Percentiles rank a stretch among this genome's conserved stretches.
Evolutionary conservation across 2,329 filamentous ascomycete species (phyloP).

Genomic region (Zymoseptoria pseudotritici): DNA sequence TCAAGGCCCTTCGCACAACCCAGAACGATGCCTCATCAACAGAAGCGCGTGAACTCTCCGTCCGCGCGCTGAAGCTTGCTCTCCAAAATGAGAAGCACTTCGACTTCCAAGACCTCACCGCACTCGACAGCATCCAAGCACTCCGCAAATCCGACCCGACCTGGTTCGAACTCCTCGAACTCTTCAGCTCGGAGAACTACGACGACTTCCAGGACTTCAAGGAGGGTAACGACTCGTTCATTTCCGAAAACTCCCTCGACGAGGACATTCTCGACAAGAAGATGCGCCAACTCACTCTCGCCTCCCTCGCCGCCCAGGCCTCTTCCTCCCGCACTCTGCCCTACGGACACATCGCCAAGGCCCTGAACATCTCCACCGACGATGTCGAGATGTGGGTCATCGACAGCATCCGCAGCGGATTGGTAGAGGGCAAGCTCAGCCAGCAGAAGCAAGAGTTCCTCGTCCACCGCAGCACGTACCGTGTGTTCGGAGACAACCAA

Average conservation of each 20-base stretch:
- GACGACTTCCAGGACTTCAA: constrained; percentile 96
- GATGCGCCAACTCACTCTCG: constrained; percentile 90
- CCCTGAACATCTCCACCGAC: constrained; percentile 70
- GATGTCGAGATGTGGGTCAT: constrained; percentile 99
- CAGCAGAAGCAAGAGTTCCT: constrained; percentile 90
- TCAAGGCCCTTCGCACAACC: constrained; percentile 71
- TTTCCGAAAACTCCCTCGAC: constrained; percentile 68
- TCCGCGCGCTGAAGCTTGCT: constrained; percentile 60
- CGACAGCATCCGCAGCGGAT: constrained; percentile 88
- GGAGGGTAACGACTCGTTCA: constrained; percentile 79
- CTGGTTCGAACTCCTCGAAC: constrained; percentile 87
- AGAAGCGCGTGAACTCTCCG: constrained; percentile 52
- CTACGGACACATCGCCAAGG: constrained; percentile 75
- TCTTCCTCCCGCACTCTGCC: constrained; percentile 74
- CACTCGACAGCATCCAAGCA: constrained; percentile 71
- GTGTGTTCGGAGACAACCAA: constrained; percentile 95
- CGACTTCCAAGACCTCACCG: constrained; percentile 65
- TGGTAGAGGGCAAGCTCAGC: constrained; percentile 93
- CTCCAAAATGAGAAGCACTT: constrained; percentile 59
- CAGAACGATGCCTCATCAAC: constrained; percentile 48
- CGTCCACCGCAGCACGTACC: constrained; percentile 91
- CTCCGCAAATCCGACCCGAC: constrained; percentile 76
- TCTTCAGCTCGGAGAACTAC: constrained; percentile 88
- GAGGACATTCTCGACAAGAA: constrained; percentile 75
- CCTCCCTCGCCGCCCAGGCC: constrained; percentile 76